Conservation (phyloP, 2,329 filamentous ascomycete species). For the Aspergillus quadricinctus region DNA sequence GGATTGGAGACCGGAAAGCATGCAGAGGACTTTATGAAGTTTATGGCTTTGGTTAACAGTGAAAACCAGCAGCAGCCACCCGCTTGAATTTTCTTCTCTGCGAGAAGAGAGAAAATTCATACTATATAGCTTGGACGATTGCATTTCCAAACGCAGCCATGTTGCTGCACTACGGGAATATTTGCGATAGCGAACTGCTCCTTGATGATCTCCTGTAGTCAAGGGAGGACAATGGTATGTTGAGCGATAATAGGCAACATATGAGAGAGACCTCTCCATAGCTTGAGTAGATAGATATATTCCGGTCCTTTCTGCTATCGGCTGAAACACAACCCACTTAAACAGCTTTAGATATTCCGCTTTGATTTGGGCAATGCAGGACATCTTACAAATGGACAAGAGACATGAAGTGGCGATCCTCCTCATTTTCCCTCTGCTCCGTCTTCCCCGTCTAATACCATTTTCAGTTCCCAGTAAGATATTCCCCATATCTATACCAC, state of each 20-base stretch:
- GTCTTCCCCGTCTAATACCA: neutral
- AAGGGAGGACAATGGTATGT: neutral
- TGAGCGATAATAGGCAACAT: neutral
- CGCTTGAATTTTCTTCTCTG: neutral
- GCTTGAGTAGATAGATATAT: neutral
- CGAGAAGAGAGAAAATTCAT: neutral
- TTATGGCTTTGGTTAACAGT: slow-evolving; percentile 30
- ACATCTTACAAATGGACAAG: neutral
- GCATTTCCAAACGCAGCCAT: neutral
- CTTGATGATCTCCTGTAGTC: neutral
- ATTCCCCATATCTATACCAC: neutral
- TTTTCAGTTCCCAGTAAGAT: neutral
- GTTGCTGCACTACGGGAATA: neutral
- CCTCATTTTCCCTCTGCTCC: neutral
- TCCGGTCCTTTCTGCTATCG: neutral
- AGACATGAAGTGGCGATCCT: neutral
- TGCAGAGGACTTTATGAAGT: slow-evolving; percentile 36
- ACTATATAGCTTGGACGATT: neutral
- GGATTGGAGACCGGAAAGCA: slow-evolving; percentile 26
- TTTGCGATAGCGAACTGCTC: neutral
- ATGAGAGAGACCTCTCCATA: neutral
- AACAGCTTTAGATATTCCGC: neutral
- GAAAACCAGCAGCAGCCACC: slow-evolving; percentile 5
- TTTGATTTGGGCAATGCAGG: neutral
- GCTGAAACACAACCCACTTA: neutral